Base-by-base conservation (phyloP, 2,329 filamentous ascomycete genomes). In the Arthrobotrys entomopaga region DNA sequence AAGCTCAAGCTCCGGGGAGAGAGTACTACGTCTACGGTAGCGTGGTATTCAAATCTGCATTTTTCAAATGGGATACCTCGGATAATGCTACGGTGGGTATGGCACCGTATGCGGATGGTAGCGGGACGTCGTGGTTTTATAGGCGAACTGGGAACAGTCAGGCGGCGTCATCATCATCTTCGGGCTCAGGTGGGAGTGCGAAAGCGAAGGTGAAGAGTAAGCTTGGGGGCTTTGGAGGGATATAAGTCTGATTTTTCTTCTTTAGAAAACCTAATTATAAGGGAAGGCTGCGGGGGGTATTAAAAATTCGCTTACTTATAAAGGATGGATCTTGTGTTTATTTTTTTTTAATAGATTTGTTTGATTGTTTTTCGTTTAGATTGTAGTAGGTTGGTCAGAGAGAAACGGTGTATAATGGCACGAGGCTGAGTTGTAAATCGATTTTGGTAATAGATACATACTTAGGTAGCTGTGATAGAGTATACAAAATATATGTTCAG, bases 31-130 rank as follows among this genome's bases (percentile, higher is more conserved):
- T 74, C 11, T 74, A 74, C 22, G 70, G 70, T 0, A 29, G 56
- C 1, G 22, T 64, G 16, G 70, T 74, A 34, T 74, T 61, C 50
- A 74, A 64, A 22, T 74, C 70, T 15, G 63, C 70, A 20, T 67
- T 74, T 29, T 74, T 74, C 46, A 74, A 74, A 24, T 74, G 70
- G 63, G 63, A 74, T 67, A 74, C 70, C 3, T 40, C 49, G 16
- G 70, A 52, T 3, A 74, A 74, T 29, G 70, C 63, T 15, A 67
- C 63, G 57, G 34, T 74, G 2, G 63, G 70, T n/a, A 67, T 67
- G 70, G 70, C 70, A 22, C 63, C 70, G 7, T 74, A 74, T 26
- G 29, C 63, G 13, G 53, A 26, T 24, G 29, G 43, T 6, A 50
- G 50, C 2, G 63, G 63, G 1, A 22, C 20, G 22, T 24, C 56